Percentiles rank a stretch among this genome's conserved stretches.
Conservation (phyloP, 1,284 basidiomycete genomes). For the Mycena sp. region DNA sequence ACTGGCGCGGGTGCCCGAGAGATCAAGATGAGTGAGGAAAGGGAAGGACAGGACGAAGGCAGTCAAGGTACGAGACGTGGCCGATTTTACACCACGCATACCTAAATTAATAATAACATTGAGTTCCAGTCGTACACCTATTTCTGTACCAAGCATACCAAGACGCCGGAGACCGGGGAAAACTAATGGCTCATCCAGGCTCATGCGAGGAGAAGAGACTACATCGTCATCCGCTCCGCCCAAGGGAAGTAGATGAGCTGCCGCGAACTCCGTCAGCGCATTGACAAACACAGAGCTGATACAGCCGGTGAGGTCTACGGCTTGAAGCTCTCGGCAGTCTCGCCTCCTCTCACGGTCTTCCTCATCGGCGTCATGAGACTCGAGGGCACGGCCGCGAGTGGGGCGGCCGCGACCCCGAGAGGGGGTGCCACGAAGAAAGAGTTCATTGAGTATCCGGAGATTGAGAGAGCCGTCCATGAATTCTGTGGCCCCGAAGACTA, state of each 20-base stretch:
- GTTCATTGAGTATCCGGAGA: conserved; percentile 82
- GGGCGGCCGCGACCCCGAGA: conserved; percentile 75
- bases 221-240: conserved; percentile 14
- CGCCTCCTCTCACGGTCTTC: conserved; percentile 78
- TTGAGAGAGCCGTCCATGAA: conserved; percentile 95
- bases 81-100: conserved; percentile 86
- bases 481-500: conserved; percentile 90
- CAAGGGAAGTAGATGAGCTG: conserved; percentile 23
- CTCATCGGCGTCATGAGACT: conserved; percentile 65
- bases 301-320: conserved; percentile 94
- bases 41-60: conserved; percentile 89
- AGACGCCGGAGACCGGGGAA: conserved; percentile 88
- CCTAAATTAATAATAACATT: no score
- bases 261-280: conserved; percentile 85
- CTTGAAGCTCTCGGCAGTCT: conserved; percentile 86
- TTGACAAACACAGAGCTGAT: conserved; percentile 90
- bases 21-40: conserved; percentile 89
- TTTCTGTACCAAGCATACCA: conserved; percentile 85
- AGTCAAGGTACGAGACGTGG: conserved; percentile 76
- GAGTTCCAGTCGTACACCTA: no score
- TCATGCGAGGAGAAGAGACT: conserved; percentile 40
- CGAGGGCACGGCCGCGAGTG: conserved; percentile 69
- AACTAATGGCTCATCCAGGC: conserved; percentile 57
- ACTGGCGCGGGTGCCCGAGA: conserved; percentile 86
- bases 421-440: conserved; percentile 83